Evolutionary conservation across 768 basidiomycete species (phyloP).

Genomic region (Rhodocollybia butyracea): DNA sequence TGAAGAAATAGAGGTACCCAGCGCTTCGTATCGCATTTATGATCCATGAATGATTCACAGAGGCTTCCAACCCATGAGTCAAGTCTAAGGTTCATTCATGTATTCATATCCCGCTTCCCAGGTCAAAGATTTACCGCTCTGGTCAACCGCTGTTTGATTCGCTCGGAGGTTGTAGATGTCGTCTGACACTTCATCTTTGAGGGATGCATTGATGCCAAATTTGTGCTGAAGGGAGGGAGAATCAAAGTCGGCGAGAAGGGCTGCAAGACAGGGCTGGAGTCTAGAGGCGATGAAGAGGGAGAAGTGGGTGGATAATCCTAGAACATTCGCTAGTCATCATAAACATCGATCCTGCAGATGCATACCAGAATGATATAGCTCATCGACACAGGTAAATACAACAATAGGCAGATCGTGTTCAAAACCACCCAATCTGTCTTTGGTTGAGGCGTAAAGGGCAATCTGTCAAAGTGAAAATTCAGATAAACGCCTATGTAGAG

Average conservation of each 20-base stretch:
- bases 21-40: no score
- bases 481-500: slow-evolving; percentile 27
- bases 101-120: no score
- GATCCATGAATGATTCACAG: no score
- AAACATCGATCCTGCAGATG: background rate
- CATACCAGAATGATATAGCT: slow-evolving; percentile 37
- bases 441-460: slow-evolving; percentile 30
- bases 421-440: slow-evolving; percentile 29
- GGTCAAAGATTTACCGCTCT: no score
- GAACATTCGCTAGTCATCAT: background rate
- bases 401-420: slow-evolving; percentile 38
- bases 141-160: no score
- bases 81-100: no score
- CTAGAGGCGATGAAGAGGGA: no score
- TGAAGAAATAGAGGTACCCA: no score
- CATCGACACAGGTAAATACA: slow-evolving; percentile 38
- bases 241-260: slow-evolving; percentile 20
- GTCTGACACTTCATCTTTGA: slow-evolving; percentile 33
- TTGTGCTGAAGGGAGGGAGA: slow-evolving; percentile 6
- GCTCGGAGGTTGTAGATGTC: slow-evolving; percentile 42
- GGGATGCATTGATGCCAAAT: slow-evolving; percentile 25
- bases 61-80: no score
- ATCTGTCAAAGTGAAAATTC: slow-evolving; percentile 32
- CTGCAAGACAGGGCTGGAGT: slow-evolving; percentile 22
- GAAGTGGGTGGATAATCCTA: slow-evolving; percentile 4